Conservation (phyloP, 2,329 filamentous ascomycete genomes). For the Aureobasidium sp. region DNA sequence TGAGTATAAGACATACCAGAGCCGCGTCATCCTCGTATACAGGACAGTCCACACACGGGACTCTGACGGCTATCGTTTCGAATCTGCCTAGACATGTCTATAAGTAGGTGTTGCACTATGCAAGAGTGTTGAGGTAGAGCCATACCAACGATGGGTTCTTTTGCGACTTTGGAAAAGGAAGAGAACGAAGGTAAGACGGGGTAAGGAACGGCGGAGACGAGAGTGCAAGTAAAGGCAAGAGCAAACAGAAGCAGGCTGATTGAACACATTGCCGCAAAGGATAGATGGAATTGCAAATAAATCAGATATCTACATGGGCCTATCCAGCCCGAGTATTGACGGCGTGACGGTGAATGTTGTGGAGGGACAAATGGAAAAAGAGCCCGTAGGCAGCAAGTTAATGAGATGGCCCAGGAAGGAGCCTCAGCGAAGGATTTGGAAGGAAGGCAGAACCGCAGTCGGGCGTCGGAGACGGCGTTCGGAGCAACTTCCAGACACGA, state of each 20-base stretch:
- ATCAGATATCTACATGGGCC: slow-evolving; percentile 6
- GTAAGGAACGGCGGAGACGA: slow-evolving; percentile 10
- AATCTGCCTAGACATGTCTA: neutral
- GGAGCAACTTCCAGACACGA: neutral
- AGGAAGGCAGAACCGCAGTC: neutral
- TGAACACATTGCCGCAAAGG: slow-evolving; percentile 1
- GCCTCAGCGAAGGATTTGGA: slow-evolving; percentile 10
- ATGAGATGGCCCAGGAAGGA: neutral
- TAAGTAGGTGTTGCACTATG: neutral
- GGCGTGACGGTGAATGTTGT: neutral
- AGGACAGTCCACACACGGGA: slow-evolving; percentile 13
- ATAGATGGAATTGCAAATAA: slow-evolving; percentile 2
- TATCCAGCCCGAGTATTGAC: slow-evolving; percentile 1
- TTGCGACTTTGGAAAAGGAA: neutral
- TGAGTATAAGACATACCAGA: slow-evolving; percentile 11
- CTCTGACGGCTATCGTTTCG: slow-evolving; percentile 11
- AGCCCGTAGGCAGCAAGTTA: slow-evolving; percentile 9
- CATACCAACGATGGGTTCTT: neutral
- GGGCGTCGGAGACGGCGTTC: slow-evolving; percentile 1
- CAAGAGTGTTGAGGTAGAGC: neutral
- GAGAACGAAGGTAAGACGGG: slow-evolving; percentile 8
- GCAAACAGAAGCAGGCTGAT: slow-evolving; percentile 4
- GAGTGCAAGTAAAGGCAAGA: slow-evolving; percentile 4
- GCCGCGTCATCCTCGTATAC: slow-evolving; percentile 14
- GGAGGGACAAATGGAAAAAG: neutral